Percentiles rank a stretch among this genome's conserved stretches.
Conservation (phyloP, 192 early-diverging fungal genomes). For the Backusella parvicylindrica region DNA sequence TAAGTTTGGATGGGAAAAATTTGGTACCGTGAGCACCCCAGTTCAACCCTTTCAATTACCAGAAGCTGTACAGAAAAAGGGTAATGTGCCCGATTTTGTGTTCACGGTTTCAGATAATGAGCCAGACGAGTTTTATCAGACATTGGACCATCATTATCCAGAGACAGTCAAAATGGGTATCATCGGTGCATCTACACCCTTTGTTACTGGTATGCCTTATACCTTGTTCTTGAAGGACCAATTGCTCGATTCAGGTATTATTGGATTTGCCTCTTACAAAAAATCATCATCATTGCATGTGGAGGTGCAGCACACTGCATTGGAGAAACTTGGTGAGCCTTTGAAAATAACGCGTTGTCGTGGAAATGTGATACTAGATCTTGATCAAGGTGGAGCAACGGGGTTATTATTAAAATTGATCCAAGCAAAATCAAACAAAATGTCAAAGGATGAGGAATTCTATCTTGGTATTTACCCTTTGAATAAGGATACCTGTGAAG, state of each 20-base stretch:
- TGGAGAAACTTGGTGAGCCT: slow-evolving; percentile 41
- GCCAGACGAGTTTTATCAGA: slow-evolving; percentile 48
- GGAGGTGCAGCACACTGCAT: slow-evolving; percentile 33
- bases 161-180: slow-evolving; percentile 41
- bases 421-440: slow-evolving; percentile 16
- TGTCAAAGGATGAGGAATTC: slow-evolving; percentile 53
- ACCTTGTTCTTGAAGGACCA: slow-evolving; percentile 47
- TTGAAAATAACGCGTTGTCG: slow-evolving; percentile 51
- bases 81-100: slow-evolving; percentile 17
- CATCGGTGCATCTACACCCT: slow-evolving; percentile 50
- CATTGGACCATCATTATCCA: slow-evolving; percentile 44
- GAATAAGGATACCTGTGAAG: neutral
- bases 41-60: slow-evolving; percentile 6
- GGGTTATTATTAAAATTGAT: slow-evolving; percentile 42
- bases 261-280: slow-evolving; percentile 42
- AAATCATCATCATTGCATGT: neutral
- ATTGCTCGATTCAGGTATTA: slow-evolving; percentile 39
- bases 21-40: slow-evolving; percentile 25
- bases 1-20: slow-evolving; percentile 26
- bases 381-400: slow-evolving; percentile 48
- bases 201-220: slow-evolving; percentile 47
- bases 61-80: neutral
- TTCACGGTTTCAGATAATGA: slow-evolving; percentile 48
- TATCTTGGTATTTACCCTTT: slow-evolving; percentile 43
- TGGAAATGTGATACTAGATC: slow-evolving; percentile 55